Conservation (phyloP, 2,329 filamentous ascomycete species). For the Fusarium zealandicum region DNA sequence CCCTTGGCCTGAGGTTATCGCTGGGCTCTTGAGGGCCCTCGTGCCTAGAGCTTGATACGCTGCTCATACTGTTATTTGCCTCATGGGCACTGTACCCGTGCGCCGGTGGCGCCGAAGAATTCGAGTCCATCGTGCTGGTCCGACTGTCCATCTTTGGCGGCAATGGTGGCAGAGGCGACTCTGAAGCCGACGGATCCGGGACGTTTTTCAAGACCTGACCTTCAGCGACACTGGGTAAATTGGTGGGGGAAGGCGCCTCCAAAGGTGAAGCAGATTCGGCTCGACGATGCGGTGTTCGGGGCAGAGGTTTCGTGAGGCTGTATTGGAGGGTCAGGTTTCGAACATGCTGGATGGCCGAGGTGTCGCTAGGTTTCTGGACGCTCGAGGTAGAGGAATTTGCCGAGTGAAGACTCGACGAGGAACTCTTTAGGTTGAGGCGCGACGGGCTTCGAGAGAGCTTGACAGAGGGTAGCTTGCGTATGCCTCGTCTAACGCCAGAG, state of each 20-base stretch:
- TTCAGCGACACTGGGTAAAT: conserved; percentile 45
- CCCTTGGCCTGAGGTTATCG: conserved; percentile 60
- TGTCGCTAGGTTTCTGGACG: conserved; percentile 26
- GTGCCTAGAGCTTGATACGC: conserved; percentile 52
- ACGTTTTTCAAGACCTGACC: conserved; percentile 41
- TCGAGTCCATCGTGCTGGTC: conserved; percentile 59
- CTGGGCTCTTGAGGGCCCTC: conserved; percentile 54
- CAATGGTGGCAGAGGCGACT: conserved; percentile 17
- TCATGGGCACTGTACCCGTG: conserved; percentile 49
- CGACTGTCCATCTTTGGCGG: conserved; percentile 49
- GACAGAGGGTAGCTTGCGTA: conserved; percentile 56
- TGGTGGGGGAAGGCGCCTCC: conserved; percentile 42
- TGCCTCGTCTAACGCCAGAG: conserved; percentile 60
- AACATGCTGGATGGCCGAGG: conserved; percentile 54
- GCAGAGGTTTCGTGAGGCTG: conserved; percentile 65
- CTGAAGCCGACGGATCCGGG: conserved; percentile 17
- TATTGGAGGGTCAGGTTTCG: conserved; percentile 62
- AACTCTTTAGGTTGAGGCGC: conserved; percentile 48
- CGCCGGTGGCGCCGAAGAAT: conserved; percentile 43
- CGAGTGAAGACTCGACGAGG: conserved; percentile 28
- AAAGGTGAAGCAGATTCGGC: conserved; percentile 39
- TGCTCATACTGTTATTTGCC: conserved; percentile 55
- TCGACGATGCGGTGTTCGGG: conserved; percentile 54
- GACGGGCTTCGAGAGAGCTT: conserved; percentile 56
- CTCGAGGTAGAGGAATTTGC: conserved; percentile 30